Evolutionary conservation across 2,329 filamentous ascomycete species (phyloP).

Genomic region (Cercospora zeae-maydis): DNA sequence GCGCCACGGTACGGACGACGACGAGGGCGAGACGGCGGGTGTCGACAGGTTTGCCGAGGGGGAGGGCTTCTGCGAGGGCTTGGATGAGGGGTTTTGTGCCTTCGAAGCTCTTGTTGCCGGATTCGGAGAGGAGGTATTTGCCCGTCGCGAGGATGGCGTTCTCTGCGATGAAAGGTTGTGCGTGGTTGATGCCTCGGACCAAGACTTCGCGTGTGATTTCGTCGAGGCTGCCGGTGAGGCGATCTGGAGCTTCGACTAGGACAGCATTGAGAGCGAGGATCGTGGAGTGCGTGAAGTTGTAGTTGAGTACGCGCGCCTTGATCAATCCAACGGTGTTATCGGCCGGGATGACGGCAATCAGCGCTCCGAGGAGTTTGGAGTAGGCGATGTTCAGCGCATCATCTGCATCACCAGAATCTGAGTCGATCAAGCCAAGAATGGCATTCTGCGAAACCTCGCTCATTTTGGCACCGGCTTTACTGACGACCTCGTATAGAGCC

Average conservation of each 20-base stretch:
- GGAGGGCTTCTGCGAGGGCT: conserved; percentile 68
- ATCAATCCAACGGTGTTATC: conserved; percentile 63
- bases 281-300: conserved; percentile 71
- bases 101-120: conserved; percentile 67
- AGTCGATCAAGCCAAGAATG: conserved; percentile 86
- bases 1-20: conserved; percentile 77
- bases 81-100: conserved; percentile 76
- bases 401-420: conserved; percentile 68
- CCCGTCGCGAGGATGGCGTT: conserved; percentile 86
- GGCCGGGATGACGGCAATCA: conserved; percentile 78
- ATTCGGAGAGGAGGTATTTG: conserved; percentile 74
- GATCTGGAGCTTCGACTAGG: conserved; percentile 71
- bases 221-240: conserved; percentile 64
- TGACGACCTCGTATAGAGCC: conserved; percentile 91
- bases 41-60: conserved; percentile 74
- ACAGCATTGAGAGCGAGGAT: conserved; percentile 86
- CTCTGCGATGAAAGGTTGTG: conserved; percentile 65
- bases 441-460: conserved; percentile 80
- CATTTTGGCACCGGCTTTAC: conserved; percentile 93
- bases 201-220: conserved; percentile 76
- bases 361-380: conserved; percentile 80
- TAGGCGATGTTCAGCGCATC: conserved; percentile 81
- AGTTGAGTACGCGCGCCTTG: conserved; percentile 73
- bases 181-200: conserved; percentile 72
- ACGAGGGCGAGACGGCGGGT: conserved; percentile 83